Evolutionary conservation across 225 moss, liverwort and hornwort genomes (phyloP).

Genomic region (Straminergon stramineum): DNA sequence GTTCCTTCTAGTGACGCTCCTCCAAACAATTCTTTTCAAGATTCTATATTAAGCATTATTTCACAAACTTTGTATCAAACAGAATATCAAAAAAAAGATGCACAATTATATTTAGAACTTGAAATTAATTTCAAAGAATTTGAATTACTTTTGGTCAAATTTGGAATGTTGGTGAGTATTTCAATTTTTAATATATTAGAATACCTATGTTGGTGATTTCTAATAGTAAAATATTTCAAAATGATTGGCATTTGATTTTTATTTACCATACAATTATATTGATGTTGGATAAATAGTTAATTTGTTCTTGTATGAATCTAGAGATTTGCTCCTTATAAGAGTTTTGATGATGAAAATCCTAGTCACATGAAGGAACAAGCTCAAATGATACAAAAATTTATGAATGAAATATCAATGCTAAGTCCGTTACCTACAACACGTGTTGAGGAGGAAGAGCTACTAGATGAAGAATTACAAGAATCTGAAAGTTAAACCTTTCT

Average conservation of each 20-base stretch:
- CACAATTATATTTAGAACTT: background rate
- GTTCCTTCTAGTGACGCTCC: background rate
- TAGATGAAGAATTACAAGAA: background rate
- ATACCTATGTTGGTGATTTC: rapidly evolving
- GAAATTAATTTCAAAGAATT: conserved; percentile 33
- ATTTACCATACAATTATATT: background rate
- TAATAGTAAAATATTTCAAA: background rate
- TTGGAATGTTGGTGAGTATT: conserved; percentile 4
- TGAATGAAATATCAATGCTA: background rate
- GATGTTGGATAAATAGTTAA: background rate
- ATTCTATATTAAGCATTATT: background rate
- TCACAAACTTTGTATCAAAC: conserved; percentile 13
- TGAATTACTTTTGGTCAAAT: conserved; percentile 13
- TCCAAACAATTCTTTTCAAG: background rate
- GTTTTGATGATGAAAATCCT: background rate
- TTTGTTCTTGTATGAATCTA: background rate
- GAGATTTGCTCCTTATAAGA: conserved; percentile 13
- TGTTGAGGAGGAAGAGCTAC: background rate
- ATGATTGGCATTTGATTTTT: background rate
- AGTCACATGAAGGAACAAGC: background rate
- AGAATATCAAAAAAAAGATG: background rate
- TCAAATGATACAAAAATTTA: conserved; percentile 15
- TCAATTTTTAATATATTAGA: background rate
- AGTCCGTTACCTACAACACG: background rate
- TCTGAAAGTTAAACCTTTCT: background rate